These are phyloP conservation scores for Trichoderma sp. DNA, from an alignment of 2,329 filamentous ascomycete genomes.

Conservation along the genomic window DNA sequence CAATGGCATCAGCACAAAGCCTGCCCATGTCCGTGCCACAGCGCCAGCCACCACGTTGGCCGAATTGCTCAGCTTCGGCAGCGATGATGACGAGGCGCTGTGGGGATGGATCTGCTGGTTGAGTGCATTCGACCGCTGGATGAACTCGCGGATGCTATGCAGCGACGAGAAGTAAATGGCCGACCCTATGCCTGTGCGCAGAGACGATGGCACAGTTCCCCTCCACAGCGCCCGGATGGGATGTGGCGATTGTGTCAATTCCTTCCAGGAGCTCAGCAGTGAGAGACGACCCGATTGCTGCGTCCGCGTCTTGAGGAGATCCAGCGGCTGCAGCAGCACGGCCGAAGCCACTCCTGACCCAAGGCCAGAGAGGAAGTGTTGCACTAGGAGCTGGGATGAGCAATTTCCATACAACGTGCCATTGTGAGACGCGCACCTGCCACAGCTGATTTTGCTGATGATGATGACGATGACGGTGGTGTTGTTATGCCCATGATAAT, in stretches of 20 bases:
- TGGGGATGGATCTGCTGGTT: constrained; percentile 30
- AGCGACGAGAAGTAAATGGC: constrained; percentile 92
- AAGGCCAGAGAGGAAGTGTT: constrained; percentile 87
- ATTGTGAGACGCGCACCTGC: constrained; percentile 20
- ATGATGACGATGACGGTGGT: not conserved
- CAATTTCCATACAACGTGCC: constrained; percentile 1
- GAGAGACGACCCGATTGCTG: constrained; percentile 79
- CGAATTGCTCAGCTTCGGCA: constrained; percentile 80
- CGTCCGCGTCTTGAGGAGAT: constrained; percentile 93
- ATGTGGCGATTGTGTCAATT: constrained; percentile 58
- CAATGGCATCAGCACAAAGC: constrained; percentile 90
- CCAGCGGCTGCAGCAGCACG: constrained; percentile 88
- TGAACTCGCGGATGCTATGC: constrained; percentile 75
- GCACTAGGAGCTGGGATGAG: constrained; percentile 50
- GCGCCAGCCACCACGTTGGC: constrained; percentile 87
- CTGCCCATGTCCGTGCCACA: constrained; percentile 79
- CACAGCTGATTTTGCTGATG: not conserved
- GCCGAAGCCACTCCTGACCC: constrained; percentile 85
- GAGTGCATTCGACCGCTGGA: constrained; percentile 39
- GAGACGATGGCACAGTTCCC: constrained; percentile 86
- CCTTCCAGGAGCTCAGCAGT: constrained; percentile 47
- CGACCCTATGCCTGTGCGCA: constrained; percentile 89
- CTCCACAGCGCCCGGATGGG: constrained; percentile 79
- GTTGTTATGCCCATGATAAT: constrained; percentile 13
- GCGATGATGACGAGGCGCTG: constrained; percentile 64